A percentile compares a stretch with the other conserved stretches of the same genome.
phyloP scores from a whole-genome alignment of 2,329 filamentous ascomycete species.

The Cladophialophora bantiana region DNA sequence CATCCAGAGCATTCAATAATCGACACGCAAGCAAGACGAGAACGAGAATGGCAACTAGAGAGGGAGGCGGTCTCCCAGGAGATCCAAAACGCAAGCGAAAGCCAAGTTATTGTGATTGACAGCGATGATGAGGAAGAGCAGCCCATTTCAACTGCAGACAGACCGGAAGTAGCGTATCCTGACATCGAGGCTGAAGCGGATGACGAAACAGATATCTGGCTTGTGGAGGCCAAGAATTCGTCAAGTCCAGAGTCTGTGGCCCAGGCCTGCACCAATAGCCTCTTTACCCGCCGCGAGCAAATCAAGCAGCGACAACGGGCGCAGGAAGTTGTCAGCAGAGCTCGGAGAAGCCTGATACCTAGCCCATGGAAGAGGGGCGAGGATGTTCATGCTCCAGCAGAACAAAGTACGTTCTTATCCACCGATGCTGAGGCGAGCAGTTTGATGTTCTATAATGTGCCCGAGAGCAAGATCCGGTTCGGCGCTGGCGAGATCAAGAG shows the following conservation, averaged over 20 bases:
- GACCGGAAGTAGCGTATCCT: constrained; percentile 25
- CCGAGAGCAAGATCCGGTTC: constrained; percentile 28
- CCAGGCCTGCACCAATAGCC: background rate
- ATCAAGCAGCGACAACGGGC: constrained; percentile 21
- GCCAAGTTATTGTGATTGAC: constrained; percentile 54
- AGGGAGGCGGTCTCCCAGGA: constrained; percentile 53
- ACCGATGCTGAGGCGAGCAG: constrained; percentile 33
- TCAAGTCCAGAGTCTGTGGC: constrained; percentile 44
- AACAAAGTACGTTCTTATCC: constrained; percentile 35
- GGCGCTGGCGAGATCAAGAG: constrained; percentile 32
- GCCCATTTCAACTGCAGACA: constrained; percentile 29
- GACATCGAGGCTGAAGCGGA: constrained; percentile 39
- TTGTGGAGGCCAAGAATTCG: constrained; percentile 50
- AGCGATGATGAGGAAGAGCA: constrained; percentile 45
- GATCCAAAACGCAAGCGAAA: constrained; percentile 52
- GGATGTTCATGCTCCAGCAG: constrained; percentile 36
- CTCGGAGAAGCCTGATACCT: constrained; percentile 40
- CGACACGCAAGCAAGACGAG: constrained; percentile 39
- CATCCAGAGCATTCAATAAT: constrained; percentile 11
- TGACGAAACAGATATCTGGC: constrained; percentile 57
- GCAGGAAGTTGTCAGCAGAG: constrained; percentile 38
- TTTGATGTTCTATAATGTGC: constrained; percentile 34
- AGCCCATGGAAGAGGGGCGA: constrained; percentile 46
- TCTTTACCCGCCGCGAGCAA: constrained; percentile 18
- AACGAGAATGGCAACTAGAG: constrained; percentile 55